phyloP scores from a whole-genome alignment of 768 basidiomycete species.

The Lactarius akahatsu region DNA sequence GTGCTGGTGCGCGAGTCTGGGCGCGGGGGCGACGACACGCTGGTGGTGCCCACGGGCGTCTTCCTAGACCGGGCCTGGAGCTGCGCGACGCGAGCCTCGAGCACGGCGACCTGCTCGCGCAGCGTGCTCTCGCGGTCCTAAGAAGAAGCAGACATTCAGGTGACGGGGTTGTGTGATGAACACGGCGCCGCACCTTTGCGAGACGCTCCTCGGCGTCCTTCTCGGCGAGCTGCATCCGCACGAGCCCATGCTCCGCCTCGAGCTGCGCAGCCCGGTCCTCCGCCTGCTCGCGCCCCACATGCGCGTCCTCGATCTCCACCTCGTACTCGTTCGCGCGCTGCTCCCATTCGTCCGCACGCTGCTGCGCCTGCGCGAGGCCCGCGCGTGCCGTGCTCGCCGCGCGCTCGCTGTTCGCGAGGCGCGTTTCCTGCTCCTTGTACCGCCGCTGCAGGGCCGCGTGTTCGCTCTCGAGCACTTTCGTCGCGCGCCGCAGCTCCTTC shows the following conservation, averaged over 20 bases:
- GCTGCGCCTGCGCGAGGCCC: slow-evolving; percentile 68
- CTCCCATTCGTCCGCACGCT: slow-evolving; percentile 82
- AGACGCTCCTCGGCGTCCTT: slow-evolving; percentile 68
- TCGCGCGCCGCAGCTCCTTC: slow-evolving; percentile 70
- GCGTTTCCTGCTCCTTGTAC: slow-evolving; percentile 67
- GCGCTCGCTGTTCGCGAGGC: slow-evolving; percentile 59
- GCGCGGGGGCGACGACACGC: slow-evolving; percentile 46
- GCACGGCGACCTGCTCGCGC: slow-evolving; percentile 60
- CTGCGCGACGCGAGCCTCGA: slow-evolving; percentile 59
- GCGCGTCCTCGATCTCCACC: slow-evolving; percentile 56
- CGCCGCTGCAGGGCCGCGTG: slow-evolving; percentile 66
- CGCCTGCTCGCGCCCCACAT: slow-evolving; percentile 61
- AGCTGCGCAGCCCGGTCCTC: slow-evolving; percentile 65
- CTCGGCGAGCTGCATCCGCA: slow-evolving; percentile 73
- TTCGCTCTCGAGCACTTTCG: slow-evolving; percentile 63
- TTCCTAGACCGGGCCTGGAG: slow-evolving; percentile 51
- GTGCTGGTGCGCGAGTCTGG: slow-evolving; percentile 79
- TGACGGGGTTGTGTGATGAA: no score
- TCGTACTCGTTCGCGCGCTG: slow-evolving; percentile 71
- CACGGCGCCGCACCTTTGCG: slow-evolving; percentile 49
- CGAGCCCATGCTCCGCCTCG: slow-evolving; percentile 67
- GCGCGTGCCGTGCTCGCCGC: slow-evolving; percentile 56
- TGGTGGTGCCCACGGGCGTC: slow-evolving; percentile 21
- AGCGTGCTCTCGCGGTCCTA: slow-evolving; percentile 72
- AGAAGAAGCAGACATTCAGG: no score